These are phyloP conservation scores for Fraxinus dipetala DNA, from an alignment of 305 asterid genomes.

Conservation along the genomic window DNA sequence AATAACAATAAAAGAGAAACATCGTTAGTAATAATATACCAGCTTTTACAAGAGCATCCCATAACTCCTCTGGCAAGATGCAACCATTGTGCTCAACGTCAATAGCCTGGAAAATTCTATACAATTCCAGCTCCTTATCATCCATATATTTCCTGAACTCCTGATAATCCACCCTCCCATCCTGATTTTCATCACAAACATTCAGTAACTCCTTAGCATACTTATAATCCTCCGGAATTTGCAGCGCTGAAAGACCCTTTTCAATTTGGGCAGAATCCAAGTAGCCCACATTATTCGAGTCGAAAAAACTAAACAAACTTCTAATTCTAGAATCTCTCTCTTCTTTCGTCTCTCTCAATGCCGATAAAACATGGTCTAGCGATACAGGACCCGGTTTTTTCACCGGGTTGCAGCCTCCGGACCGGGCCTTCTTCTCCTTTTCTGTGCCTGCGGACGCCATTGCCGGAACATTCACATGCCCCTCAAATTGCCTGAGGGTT, in stretches of 20 bases:
- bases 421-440: constrained; percentile 31
- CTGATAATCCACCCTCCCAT: constrained; percentile 86
- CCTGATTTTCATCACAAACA: constrained; percentile 82
- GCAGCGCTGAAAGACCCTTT: constrained; percentile 86
- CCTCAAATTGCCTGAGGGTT: constrained; percentile 20
- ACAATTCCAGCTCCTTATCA: constrained; percentile 92
- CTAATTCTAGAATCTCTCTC: constrained; percentile 80
- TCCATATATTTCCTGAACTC: constrained; percentile 98
- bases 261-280: constrained; percentile 70
- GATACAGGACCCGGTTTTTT: constrained; percentile 79
- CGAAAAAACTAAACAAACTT: constrained; percentile 74
- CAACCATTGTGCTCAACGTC: constrained; percentile 98
- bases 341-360: constrained; percentile 77
- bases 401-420: constrained; percentile 80
- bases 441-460: constrained; percentile 36
- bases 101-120: constrained; percentile 88
- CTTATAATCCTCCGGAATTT: constrained; percentile 92
- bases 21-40: constrained; percentile 48
- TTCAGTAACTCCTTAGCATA: constrained; percentile 89
- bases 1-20: background rate
- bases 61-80: constrained; percentile 95
- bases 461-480: constrained; percentile 54
- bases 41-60: constrained; percentile 96
- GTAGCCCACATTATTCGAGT: constrained; percentile 61
- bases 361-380: constrained; percentile 87